These are phyloP conservation scores for Kodamaea kakaduensis DNA, from an alignment of 805 yeast species.

Conservation along the genomic window DNA sequence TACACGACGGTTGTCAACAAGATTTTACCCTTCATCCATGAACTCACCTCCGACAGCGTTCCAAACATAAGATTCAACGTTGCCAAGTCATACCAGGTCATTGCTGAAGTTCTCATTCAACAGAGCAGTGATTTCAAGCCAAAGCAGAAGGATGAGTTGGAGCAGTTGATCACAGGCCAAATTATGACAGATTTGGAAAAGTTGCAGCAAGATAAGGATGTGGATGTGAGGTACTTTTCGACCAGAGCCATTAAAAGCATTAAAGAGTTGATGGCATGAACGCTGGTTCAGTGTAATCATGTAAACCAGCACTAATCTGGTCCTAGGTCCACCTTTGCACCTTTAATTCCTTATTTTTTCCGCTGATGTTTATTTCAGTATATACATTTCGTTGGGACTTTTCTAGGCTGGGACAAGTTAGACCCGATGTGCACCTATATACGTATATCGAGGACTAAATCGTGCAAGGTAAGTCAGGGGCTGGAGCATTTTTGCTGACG, in stretches of 20 bases:
- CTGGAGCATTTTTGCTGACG: too few species aligned
- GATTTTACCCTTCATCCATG: constrained; percentile 75
- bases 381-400: too few species aligned
- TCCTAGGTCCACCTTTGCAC: constrained; percentile 3
- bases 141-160: constrained; percentile 19
- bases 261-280: constrained; percentile 19
- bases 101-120: constrained; percentile 49
- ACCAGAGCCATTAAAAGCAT: constrained; percentile 48
- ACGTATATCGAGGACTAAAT: too few species aligned
- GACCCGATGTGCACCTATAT: too few species aligned
- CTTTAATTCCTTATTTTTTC: constrained; percentile 7
- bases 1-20: constrained; percentile 53
- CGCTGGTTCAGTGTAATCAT: background rate
- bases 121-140: constrained; percentile 1
- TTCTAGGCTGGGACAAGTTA: too few species aligned
- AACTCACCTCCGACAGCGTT: constrained; percentile 71
- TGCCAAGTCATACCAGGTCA: constrained; percentile 72
- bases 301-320: too few species aligned
- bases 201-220: constrained; percentile 69
- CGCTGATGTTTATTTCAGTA: constrained; percentile 7
- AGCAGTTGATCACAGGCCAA: constrained; percentile 33
- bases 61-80: constrained; percentile 95
- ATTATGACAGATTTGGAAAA: constrained; percentile 64
- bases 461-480: too few species aligned
- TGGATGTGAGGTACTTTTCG: constrained; percentile 87